phyloP scores from a whole-genome alignment of 768 basidiomycete species.

The Rhizopogon vinicolor region DNA sequence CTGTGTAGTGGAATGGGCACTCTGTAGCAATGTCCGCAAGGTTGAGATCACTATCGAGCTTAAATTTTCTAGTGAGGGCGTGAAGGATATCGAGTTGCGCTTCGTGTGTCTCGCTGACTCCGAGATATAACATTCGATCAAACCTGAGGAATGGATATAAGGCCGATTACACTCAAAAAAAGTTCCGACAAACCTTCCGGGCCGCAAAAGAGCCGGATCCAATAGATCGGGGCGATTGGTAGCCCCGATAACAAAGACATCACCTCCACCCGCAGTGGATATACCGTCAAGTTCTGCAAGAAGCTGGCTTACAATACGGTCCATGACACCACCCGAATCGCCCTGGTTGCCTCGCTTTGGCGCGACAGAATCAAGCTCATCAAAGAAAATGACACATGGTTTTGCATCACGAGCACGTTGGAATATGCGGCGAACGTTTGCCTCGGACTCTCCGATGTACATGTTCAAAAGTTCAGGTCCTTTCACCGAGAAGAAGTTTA shows the following conservation, averaged over 20 bases:
- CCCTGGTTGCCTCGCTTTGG: conserved; percentile 94
- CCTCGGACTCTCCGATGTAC: conserved; percentile 98
- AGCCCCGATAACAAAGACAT: conserved; percentile 93
- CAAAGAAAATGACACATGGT: conserved; percentile 96
- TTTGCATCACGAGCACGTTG: conserved; percentile 87
- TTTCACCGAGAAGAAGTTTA: conserved; percentile 97
- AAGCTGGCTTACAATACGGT: conserved; percentile 92
- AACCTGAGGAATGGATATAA: conserved; percentile 52
- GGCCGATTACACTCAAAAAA: not conserved
- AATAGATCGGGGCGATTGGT: conserved; percentile 92
- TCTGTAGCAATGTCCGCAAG: conserved; percentile 58
- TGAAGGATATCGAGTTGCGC: conserved; percentile 83
- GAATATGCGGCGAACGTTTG: conserved; percentile 92
- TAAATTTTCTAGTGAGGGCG: conserved; percentile 92
- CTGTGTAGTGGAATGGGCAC: conserved; percentile 93
- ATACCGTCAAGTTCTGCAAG: conserved; percentile 94
- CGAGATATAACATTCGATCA: conserved; percentile 94
- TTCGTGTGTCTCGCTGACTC: conserved; percentile 82
- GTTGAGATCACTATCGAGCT: conserved; percentile 62
- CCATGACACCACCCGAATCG: conserved; percentile 97
- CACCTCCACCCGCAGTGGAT: conserved; percentile 55
- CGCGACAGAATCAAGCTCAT: conserved; percentile 92
- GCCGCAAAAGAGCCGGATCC: conserved; percentile 84
- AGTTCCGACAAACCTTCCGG: conserved; percentile 59
- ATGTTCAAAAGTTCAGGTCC: conserved; percentile 95